Conservation (phyloP, 768 basidiomycete genomes). For the Trametes elegans region DNA sequence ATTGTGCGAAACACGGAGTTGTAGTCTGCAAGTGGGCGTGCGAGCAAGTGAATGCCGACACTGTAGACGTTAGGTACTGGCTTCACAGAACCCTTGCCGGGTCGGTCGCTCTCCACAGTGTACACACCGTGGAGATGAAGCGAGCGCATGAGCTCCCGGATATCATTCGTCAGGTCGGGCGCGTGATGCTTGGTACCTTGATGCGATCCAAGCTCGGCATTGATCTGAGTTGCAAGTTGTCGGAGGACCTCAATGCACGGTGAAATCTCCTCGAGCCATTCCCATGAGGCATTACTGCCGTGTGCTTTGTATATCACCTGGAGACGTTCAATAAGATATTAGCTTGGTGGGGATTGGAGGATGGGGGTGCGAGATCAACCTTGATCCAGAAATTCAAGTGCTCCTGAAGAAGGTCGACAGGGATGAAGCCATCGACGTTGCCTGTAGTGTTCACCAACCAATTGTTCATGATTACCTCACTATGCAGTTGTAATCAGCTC, state of each 20-base stretch:
- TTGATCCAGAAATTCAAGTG: conserved; percentile 36
- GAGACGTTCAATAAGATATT: not conserved
- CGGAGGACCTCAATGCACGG: conserved; percentile 25
- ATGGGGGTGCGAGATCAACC: too few species aligned
- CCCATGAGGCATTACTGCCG: conserved; percentile 35
- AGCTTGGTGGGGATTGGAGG: too few species aligned
- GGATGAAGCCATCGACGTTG: conserved; percentile 23
- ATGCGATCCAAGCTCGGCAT: not conserved
- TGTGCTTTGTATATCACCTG: conserved; percentile 34
- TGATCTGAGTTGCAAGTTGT: not conserved
- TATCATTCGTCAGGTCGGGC: not conserved
- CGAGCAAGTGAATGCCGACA: too few species aligned
- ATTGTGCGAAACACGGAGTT: too few species aligned
- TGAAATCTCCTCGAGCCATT: conserved; percentile 33
- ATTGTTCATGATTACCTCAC: conserved; percentile 31
- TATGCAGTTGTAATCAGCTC: conserved; percentile 3
- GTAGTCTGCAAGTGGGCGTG: too few species aligned
- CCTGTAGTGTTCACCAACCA: conserved; percentile 34
- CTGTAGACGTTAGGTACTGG: too few species aligned
- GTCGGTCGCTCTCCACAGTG: not conserved
- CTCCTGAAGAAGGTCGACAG: conserved; percentile 35
- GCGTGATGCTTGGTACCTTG: not conserved
- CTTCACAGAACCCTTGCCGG: too few species aligned
- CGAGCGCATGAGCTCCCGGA: not conserved
- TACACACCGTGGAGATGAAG: not conserved